A percentile compares a stretch with the other conserved stretches of the same genome.
Conservation (phyloP, 345 rosid species). For the Citrus unshiu region DNA sequence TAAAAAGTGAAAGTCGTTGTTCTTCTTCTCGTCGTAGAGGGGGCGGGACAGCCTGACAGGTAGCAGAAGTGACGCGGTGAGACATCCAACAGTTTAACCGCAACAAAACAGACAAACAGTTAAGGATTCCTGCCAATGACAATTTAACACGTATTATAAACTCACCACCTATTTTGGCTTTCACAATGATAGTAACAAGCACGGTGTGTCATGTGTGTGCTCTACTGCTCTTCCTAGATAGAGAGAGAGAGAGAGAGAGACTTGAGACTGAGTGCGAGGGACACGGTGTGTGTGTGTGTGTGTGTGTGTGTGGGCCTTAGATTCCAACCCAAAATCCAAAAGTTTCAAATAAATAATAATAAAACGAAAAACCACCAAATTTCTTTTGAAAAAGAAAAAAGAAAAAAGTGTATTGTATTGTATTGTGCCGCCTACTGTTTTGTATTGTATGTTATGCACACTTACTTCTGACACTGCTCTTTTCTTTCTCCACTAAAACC, state of each 20-base stretch:
- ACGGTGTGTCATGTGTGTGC: not conserved
- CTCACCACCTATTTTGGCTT: not conserved
- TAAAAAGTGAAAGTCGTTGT: no score
- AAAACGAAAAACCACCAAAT: no score
- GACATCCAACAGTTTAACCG: not conserved
- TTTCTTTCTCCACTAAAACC: not conserved
- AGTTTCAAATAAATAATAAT: not conserved
- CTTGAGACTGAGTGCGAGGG: not conserved
- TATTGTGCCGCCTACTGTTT: no score
- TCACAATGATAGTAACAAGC: not conserved
- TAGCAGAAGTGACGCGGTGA: not conserved
- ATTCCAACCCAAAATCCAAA: conserved; percentile 6
- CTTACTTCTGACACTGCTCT: not conserved
- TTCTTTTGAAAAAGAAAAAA: no score
- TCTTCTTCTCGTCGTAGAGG: no score
- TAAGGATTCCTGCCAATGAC: not conserved
- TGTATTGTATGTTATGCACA: no score
- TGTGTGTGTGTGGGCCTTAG: conserved; percentile 6
- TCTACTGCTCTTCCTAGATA: not conserved
- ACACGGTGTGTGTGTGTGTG: not conserved
- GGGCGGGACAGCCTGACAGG: no score
- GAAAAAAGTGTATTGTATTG: no score
- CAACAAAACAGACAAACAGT: conserved; percentile 7
- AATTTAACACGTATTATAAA: not conserved
- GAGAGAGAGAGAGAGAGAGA: no score